These are phyloP conservation scores for Tuctoria greenei DNA, from an alignment of 176 grass and related monocot genomes.

Conservation along the genomic window DNA sequence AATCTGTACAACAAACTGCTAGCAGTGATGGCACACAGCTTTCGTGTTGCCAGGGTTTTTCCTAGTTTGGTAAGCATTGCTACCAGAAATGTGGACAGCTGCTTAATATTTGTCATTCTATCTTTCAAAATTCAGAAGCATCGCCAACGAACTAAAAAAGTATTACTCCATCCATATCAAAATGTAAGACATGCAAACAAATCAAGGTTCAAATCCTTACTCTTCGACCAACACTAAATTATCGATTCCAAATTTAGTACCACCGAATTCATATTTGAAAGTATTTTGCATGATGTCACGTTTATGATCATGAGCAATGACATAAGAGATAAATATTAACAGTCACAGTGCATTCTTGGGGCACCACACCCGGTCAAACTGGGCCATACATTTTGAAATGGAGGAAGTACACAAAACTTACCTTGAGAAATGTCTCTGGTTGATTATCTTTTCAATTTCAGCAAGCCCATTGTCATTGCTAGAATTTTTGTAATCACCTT, in stretches of 20 bases:
- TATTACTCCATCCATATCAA: neutral
- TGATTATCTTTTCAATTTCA: constrained; percentile 62
- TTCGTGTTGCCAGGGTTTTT: neutral
- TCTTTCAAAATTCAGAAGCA: too few relatives aligned
- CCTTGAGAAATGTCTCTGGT: constrained; percentile 61
- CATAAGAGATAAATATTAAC: neutral
- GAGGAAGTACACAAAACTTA: constrained; percentile 11
- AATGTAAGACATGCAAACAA: neutral
- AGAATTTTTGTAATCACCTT: constrained; percentile 32
- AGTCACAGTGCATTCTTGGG: neutral
- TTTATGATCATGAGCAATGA: neutral
- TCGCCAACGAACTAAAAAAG: neutral
- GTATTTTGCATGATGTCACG: neutral
- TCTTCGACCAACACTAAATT: neutral
- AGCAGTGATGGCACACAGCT: neutral
- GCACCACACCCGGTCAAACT: neutral
- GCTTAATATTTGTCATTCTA: too few relatives aligned
- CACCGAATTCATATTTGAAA: neutral
- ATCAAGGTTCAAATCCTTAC: neutral
- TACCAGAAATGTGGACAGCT: neutral
- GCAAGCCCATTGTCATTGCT: constrained; percentile 22
- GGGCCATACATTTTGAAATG: too few relatives aligned
- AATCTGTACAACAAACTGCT: constrained; percentile 10
- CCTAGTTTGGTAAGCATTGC: neutral
- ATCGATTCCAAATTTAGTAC: neutral